phyloP scores from a whole-genome alignment of 352 stramenopile species.

The Halophytophthora batemanensis region DNA sequence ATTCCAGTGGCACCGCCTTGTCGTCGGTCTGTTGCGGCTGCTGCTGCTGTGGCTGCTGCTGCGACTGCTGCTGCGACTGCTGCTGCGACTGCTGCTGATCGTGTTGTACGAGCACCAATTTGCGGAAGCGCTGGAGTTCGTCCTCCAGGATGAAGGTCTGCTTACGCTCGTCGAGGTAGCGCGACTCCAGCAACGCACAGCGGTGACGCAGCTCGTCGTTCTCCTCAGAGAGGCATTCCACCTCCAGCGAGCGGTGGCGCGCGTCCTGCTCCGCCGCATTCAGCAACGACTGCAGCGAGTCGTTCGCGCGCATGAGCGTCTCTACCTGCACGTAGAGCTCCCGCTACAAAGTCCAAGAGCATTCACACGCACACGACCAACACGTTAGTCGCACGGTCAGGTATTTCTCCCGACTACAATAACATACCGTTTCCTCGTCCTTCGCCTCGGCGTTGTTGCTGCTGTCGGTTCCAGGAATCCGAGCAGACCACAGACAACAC shows the following conservation, averaged over 20 bases:
- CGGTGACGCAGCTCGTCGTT: slow-evolving; percentile 72
- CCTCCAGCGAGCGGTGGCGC: slow-evolving; percentile 58
- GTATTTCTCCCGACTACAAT: neutral
- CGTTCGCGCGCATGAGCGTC: slow-evolving; percentile 51
- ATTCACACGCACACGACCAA: neutral
- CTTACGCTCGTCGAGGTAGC: slow-evolving; percentile 72
- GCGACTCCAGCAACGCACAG: slow-evolving; percentile 53
- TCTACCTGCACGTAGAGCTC: slow-evolving; percentile 62
- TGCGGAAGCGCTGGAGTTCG: slow-evolving; percentile 55
- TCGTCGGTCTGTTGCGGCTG: slow-evolving; percentile 9
- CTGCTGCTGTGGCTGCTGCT: slow-evolving; percentile 16
- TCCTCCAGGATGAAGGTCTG: slow-evolving; percentile 58
- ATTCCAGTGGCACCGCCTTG: slow-evolving; percentile 11
- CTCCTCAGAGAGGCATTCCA: slow-evolving; percentile 72
- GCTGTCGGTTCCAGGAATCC: slow-evolving; percentile 5
- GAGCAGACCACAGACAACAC: slow-evolving; percentile 8
- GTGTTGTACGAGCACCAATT: slow-evolving; percentile 42
- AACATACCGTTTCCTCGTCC: slow-evolving; percentile 55
- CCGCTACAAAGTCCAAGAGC: slow-evolving; percentile 24
- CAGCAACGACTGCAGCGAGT: slow-evolving; percentile 62
- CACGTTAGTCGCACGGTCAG: slow-evolving; percentile 5
- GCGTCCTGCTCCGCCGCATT: slow-evolving; percentile 60
- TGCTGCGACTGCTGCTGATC: slow-evolving; percentile 31
- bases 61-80: slow-evolving; percentile 17
- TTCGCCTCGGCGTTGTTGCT: slow-evolving; percentile 30